Percentiles rank a stretch among this genome's conserved stretches.
Conservation (phyloP, 257 asterid genomes). For the Salvia splendens region DNA sequence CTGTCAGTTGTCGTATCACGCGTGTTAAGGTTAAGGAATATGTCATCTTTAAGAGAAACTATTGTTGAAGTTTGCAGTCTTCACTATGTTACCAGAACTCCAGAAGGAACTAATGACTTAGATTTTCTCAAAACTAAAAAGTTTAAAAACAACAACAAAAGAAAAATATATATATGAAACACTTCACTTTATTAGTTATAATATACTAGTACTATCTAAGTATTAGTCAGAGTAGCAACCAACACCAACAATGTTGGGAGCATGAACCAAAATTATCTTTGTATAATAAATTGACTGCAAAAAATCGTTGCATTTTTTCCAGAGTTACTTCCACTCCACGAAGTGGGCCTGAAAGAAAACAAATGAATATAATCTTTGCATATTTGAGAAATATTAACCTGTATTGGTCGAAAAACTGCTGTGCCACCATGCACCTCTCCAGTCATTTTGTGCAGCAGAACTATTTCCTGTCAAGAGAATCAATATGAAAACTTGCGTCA, state of each 20-base stretch:
- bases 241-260: background rate
- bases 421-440: conserved; percentile 97
- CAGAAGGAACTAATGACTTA: background rate
- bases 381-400: conserved; percentile 45
- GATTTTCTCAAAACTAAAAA: background rate
- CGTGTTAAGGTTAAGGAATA: background rate
- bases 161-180: background rate
- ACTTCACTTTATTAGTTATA: background rate
- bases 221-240: background rate
- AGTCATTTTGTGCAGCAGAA: conserved; percentile 59
- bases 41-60: background rate
- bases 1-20: conserved; percentile 35
- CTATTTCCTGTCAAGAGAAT: conserved; percentile 54
- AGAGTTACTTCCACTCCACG: background rate
- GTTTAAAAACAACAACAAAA: background rate
- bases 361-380: background rate
- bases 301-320: background rate
- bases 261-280: background rate
- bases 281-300: background rate
- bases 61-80: background rate
- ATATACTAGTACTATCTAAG: background rate
- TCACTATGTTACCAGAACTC: background rate
- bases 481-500: conserved; percentile 9
- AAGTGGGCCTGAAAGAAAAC: background rate
- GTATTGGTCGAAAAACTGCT: conserved; percentile 70